Evolutionary conservation across 257 asterid species (phyloP), one percentile per base, ranked within the genome.

Genomic region (Voacanga thouarsii): DNA sequence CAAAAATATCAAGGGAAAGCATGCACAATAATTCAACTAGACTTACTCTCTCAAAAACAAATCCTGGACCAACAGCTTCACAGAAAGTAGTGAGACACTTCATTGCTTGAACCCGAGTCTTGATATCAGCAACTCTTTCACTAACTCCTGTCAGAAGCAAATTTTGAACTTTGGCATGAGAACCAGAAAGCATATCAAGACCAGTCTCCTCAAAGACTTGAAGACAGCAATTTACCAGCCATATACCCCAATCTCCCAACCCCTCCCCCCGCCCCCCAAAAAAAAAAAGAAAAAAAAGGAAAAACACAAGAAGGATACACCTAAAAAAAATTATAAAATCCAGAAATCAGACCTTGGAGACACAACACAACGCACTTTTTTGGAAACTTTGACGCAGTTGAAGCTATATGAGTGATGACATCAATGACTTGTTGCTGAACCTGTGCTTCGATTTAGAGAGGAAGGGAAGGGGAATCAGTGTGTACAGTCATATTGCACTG

Each of bases 61-160:
- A 96, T 45, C 96, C 99, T 21, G 99, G 99, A 69, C 98, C 96
- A 78, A 89, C 98, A 74, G 98, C 96, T 90, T 96, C 99, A 85
- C 95, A 96, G 79, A 93, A 96, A 18, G 93, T 85, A 74, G 99
- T 90, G 44, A 93, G 97, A 83, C 99, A 92, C 84, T 90, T 96
- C 97, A 90, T 96, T 80, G 97, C 92, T 80, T 87, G 97, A 86
- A 86, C 86, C 80, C 98, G 96, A 57, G 97, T 93, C 93, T 96
- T 96, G 82, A 96, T 93, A 84, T 96, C 99, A 83, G 99, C 99
- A 77, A 96, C 97, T 83, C 99, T 90, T 82, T 96, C 99, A 80
- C 96, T 83, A 75, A 93, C 80, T 74, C 99, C 99, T 96, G 85
- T 71, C 65, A 78, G 59, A 77, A 84, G 75, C 50, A 75, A 75